Evolutionary conservation across 345 rosid genomes (phyloP), one percentile per base, ranked within the genome.

Genomic region (Garcia nutans): DNA sequence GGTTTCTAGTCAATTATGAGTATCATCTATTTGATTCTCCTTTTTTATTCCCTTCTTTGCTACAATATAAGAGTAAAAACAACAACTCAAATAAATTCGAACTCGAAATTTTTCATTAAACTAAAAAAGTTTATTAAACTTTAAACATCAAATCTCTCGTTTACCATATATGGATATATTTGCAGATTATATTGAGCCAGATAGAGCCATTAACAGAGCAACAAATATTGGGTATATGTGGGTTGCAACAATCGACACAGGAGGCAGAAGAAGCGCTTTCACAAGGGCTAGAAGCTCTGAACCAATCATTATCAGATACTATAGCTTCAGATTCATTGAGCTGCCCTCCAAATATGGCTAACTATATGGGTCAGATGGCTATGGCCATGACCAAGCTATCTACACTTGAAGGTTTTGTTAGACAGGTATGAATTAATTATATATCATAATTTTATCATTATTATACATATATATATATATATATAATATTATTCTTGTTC

Each of bases 341-440:
- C 77, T 85, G 83, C 67, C 89, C 98, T 73, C 91, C 91, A 23
- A 91, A 91, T 85, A 86, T 93, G 92, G 85, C 90, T 31, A 96
- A 89, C 85, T 93, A 89, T 87, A 96, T 96, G 98, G 90, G 92
- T 63, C 98, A 93, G 60, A 96, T 96, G 99, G 92, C 98, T 62
- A 47, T 87, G 1, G 99, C 98, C 82, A 92, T 96, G 84, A 96
- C 84, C 89, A 96, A 96, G 87, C 98, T 96, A 79, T 91, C 98
- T 37, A 77, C 95, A 17, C 84, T 92, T 20, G 97, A 96, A 84
- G 91, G 91, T 54, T 92, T 93, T 62, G 97, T 96, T 71, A 88
- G 93, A 80, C 98, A 96, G 99, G 99, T 96, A 83, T 24, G 59
- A 12, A 2, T 47, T 8, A 28, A 1, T n/a, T n/a, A n/a, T 28